Percentiles rank a stretch among this genome's conserved stretches.
Conservation (phyloP, 1,284 basidiomycete genomes). For the Cutaneotrichosporon sp. region DNA sequence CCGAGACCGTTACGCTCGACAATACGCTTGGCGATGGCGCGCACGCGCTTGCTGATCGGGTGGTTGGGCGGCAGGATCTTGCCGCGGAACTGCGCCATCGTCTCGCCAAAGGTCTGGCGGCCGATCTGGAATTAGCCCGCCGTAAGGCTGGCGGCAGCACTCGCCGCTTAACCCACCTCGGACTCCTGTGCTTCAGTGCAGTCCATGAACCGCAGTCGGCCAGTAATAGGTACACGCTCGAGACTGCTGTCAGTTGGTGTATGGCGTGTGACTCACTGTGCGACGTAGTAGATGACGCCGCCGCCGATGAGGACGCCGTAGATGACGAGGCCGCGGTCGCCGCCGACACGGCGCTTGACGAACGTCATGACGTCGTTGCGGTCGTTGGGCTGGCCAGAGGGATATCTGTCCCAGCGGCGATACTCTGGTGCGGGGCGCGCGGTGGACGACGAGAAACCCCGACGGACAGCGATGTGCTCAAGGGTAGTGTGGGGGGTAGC, state of each 20-base stretch:
- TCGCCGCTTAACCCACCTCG: constrained; percentile 31
- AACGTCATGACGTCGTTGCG: constrained; percentile 22
- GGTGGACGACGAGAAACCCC: not conserved
- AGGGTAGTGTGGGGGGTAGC: not conserved
- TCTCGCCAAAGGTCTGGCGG: constrained; percentile 9
- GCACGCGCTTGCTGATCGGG: constrained; percentile 61
- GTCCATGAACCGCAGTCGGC: constrained; percentile 78
- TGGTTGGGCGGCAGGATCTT: constrained; percentile 63
- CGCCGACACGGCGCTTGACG: constrained; percentile 35
- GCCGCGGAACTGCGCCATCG: constrained; percentile 14
- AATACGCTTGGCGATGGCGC: constrained; percentile 65
- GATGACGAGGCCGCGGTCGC: constrained; percentile 38
- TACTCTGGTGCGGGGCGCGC: constrained; percentile 16
- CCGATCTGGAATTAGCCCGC: constrained; percentile 11
- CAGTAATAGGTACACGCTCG: constrained; percentile 74
- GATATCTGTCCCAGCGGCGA: constrained; percentile 29
- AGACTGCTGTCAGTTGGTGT: constrained; percentile 52
- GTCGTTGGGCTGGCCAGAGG: constrained; percentile 9
- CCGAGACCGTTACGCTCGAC: constrained; percentile 69
- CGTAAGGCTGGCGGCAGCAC: not conserved
- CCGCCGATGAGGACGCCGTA: constrained; percentile 44
- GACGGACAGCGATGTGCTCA: not conserved
- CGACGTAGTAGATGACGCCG: constrained; percentile 56
- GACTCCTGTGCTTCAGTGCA: constrained; percentile 59
- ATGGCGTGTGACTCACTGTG: constrained; percentile 53